Percentiles rank a stretch among this genome's conserved stretches.
phyloP scores from a whole-genome alignment of 306 rosid genomes.

The Chamaecrista fasciculata region DNA sequence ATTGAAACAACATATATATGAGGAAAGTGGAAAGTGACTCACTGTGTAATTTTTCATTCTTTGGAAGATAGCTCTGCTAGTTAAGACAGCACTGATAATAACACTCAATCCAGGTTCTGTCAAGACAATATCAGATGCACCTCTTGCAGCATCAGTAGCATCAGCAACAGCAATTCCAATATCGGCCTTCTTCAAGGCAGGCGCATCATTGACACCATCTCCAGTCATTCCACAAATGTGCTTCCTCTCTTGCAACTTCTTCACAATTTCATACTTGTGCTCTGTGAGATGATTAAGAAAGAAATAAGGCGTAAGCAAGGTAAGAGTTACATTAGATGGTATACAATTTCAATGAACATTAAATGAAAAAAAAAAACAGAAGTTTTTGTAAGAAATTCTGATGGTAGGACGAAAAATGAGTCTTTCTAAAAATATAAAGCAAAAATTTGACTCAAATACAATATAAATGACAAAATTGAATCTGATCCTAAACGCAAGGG shows the following conservation, averaged over 20 bases:
- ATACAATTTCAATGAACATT: background rate
- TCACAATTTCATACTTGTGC: constrained; percentile 96
- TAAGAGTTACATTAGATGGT: background rate
- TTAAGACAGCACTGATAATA: constrained; percentile 93
- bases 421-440: too few relatives aligned
- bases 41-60: constrained; percentile 99
- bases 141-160: constrained; percentile 97
- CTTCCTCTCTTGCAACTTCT: constrained; percentile 91
- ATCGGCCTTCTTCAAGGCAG: constrained; percentile 97
- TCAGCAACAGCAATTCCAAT: constrained; percentile 98
- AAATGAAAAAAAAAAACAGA: too few relatives aligned
- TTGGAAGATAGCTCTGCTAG: too few relatives aligned
- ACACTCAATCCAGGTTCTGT: constrained; percentile 99
- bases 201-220: constrained; percentile 99
- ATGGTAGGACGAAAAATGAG: too few relatives aligned
- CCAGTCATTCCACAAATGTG: constrained; percentile 99
- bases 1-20: constrained; percentile 1
- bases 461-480: too few relatives aligned
- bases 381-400: too few relatives aligned
- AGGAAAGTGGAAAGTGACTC: constrained; percentile 30
- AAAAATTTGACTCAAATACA: too few relatives aligned
- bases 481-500: too few relatives aligned
- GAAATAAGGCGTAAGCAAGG: constrained; percentile 14
- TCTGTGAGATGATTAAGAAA: constrained; percentile 34
- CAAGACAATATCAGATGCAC: constrained; percentile 95